A percentile compares a stretch with the other conserved stretches of the same genome.
These are phyloP conservation scores for Fraxinus platypoda DNA, from an alignment of 305 asterid species.

Conservation along the genomic window DNA sequence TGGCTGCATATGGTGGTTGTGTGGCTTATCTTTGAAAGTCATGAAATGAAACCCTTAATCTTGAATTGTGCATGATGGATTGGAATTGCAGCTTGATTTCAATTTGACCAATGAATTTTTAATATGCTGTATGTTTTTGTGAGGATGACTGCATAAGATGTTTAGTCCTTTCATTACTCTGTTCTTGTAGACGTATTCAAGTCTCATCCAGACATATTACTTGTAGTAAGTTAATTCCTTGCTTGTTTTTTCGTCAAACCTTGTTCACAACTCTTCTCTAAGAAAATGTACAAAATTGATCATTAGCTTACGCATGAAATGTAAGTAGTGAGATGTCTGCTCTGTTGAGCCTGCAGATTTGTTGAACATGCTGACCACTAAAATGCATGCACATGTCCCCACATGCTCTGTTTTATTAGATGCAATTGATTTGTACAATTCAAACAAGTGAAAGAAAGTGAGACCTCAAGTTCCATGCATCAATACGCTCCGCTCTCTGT, in stretches of 20 bases:
- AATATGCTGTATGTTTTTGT: not conserved
- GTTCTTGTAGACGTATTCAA: not conserved
- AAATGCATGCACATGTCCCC: not conserved
- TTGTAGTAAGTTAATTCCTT: not conserved
- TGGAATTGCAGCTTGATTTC: not conserved
- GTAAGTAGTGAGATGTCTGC: not conserved
- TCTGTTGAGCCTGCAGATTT: not conserved
- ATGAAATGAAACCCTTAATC: slow-evolving; percentile 3
- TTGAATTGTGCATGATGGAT: slow-evolving; percentile 5
- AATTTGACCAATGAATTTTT: not conserved
- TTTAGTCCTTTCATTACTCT: not conserved
- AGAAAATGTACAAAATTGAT: not conserved
- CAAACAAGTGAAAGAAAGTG: not conserved
- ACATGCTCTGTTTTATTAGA: not conserved
- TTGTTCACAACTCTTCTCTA: not conserved
- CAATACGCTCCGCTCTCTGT: not conserved
- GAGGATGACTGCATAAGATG: not conserved
- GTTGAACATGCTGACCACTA: slow-evolving; percentile 5
- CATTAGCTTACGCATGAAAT: not conserved
- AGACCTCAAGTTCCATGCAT: not conserved
- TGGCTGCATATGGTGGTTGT: slow-evolving; percentile 9
- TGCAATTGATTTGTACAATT: not conserved
- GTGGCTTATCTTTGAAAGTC: slow-evolving; percentile 1
- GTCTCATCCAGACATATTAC: not conserved
- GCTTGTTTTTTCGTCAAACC: not conserved